Evolutionary conservation across 352 stramenopile species (phyloP), one percentile per base, ranked within the genome.

Genomic region (Globisporangium iwayamae): DNA sequence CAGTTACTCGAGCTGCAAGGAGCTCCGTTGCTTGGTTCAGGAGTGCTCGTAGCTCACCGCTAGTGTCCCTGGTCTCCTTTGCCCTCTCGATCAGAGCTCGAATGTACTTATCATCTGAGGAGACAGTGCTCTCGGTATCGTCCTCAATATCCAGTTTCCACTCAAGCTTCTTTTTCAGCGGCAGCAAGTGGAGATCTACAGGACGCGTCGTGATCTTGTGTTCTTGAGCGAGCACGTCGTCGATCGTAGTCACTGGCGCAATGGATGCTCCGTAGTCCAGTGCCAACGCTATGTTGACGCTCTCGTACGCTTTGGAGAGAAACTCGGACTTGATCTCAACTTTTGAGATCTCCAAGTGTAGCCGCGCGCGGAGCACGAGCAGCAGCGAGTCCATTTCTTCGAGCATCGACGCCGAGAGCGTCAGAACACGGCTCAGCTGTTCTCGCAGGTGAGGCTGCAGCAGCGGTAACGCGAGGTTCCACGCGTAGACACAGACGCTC

Each of bases 281-380:
- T 28, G 52, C 59, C 3, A 93, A 62, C 22, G 81, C 85, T 60
- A 91, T 84, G 13, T 63, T 79, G 1, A 88, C 72, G 38, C 88
- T 86, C 3, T 66, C 55, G 28, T 79, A 75, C 0, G 91, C 90
- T 53, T 97, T 96, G n/a, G 68, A 74, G 8, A 97, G 64, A 60
- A 96, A 97, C 53, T 97, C 87, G 2, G 76, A 81, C 1, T 65
- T 67, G n/a, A 96, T 63, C 46, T 98, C 89, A n/a, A 95, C 75
- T 60, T 95, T 96, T 4, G 79, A 76, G 0, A 94, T 70, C 72
- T 98, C 91, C 18, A 96, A 62, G 57, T 94, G 78, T 9, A 97
- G 61, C 25, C 93, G 78, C 9, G 87, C 84, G 25, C 90, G 87
- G 6, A 97, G 74, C 28, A 72, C 72, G 14, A 94, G 63, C 5